Evolutionary conservation across 805 yeast genomes (phyloP), one percentile per base, ranked within the genome.

Genomic region (Diddensiella transvaalensis): DNA sequence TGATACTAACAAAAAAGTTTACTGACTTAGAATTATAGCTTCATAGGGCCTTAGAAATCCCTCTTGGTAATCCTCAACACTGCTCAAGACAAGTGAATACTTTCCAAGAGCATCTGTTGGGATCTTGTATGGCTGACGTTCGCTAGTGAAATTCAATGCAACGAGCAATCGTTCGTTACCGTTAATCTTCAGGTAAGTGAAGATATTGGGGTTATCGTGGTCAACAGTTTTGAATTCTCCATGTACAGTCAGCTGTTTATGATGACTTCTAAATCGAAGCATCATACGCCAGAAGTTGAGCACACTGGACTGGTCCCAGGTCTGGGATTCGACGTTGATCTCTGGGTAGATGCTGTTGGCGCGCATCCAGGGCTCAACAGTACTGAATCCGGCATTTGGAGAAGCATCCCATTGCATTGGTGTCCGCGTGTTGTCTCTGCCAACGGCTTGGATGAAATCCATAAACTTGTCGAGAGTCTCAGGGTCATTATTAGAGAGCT

Each of bases 401-500:
- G 70, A 54, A 46, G 59, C 60, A 50, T 70, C 71, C 83, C 83
- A 78, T 54, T 77, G 82, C 52, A 78, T 74, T 17, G 83, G 83
- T 17, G 80, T 70, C 61, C 83, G 72, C 6, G 79, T 73, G 56
- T 78, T 69, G 57, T 78, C 83, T 59, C 83, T 69, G 13, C 79
- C 64, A 58, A 19, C 61, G 47, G 13, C 65, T 64, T 47, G 64
- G 22, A 56, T 17, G 22, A 21, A 33, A 22, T 22, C 46, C 53
- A 48, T 52, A 18, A 41, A 37, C 35, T 43, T 41, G 3, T 47
- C 32, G 8, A 46, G 39, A 3, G 50, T 42, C 42, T 44, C 38
- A 2, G 33, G 33, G 22, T 43, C 42, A 15, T 19, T 26, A 21
- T 39, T 29, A 23, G 40, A 35, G 22, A 30, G 4, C 39, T 46